Base-by-base conservation (phyloP, 1,139 yeast species). In the Yamadazyma membranifaciens region DNA sequence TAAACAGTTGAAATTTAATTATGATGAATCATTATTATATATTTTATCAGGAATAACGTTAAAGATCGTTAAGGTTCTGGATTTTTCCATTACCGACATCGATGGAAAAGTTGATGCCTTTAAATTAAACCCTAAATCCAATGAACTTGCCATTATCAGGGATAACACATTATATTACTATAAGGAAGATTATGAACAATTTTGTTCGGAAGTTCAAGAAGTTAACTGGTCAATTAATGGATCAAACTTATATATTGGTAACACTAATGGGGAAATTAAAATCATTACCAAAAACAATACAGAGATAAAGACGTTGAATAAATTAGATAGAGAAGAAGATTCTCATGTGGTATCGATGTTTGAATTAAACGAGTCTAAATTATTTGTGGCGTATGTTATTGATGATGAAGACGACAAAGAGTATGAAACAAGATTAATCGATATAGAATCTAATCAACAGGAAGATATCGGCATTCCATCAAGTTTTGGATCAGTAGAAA, bases 401-500 rank as follows among this genome's bases (percentile, higher is more conserved):
- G 44, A 45, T 35, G 42, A 40, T 28, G 42, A 44, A 10, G 45
- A 36, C 17, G 50, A 49, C 3, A 27, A 33, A 2, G 33, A 17
- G 4, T 37, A 46, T 24, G 48, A 45, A 20, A 40, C 39, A 2
- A 43, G 48, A 15, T 31, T 45, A 3, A 37, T 47, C 11, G 40
- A 34, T 25, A 10, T 40, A 2, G 12, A 35, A 2, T 6, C 41
- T 2, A 34, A 36, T 11, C 32, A 31, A 2, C 42, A 42, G n/a
- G 36, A 34, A 25, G 74, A 69, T 45, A 59, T 79, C 0, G 74
- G 82, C 42, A 69, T 79, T 3, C 76, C 83, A 2, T 78, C 80
- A 6, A 78, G 88, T 1, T 83, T 71, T 56, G 84, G 84, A 0
- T 66, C 75, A 1, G 63, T 70, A 1, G 65, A 69, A 34, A 65